Evolutionary conservation across 1,139 yeast species (phyloP), one percentile per base, ranked within the genome.

Genomic region (Pichia sp.): DNA sequence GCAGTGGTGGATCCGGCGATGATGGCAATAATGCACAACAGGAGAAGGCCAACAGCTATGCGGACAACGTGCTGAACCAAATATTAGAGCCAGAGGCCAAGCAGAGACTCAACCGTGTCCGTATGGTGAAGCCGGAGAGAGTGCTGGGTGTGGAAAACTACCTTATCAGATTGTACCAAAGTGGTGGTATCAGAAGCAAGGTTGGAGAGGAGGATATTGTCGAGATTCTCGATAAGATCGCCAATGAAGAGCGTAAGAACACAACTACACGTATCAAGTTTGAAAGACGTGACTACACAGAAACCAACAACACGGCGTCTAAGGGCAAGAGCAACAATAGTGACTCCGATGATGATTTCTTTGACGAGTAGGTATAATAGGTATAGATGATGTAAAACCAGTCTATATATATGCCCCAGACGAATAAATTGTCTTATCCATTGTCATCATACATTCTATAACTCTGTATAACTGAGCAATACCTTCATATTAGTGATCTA

Each of bases 61-160:
- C 68, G 67, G 42, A 61, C 62, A 37, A 58, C 74, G 18, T 67
- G 67, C 69, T 91, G 47, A 76, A 88, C 4, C 91, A 86, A 56
- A 76, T 88, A 15, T 71, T 93, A 42, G 87, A 86, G 50, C 83
- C 90, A 8, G 80, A 77, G 44, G 99, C 98, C 1, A 75, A 96
- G 45, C 98, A 93, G 65, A 75, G 99, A 54, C 74, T 93, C 47
- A 80, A 93, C 32, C 74, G 99, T 50, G 96, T 93, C 28, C 74
- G 91, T 38, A 79, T 93, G 61, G 99, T 93, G 37, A 78, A 93
- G 60, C 94, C 95, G 2, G 98, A 93, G 49, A 74, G 98, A 46
- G 98, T 96, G 1, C 77, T 79, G 42, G 87, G 88, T 6, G 97
- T 91, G n/a, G 98, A 93, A 62, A 83, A 84, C 54, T 80, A 91